phyloP scores from a whole-genome alignment of 306 rosid genomes.

The Sindora glabra region DNA sequence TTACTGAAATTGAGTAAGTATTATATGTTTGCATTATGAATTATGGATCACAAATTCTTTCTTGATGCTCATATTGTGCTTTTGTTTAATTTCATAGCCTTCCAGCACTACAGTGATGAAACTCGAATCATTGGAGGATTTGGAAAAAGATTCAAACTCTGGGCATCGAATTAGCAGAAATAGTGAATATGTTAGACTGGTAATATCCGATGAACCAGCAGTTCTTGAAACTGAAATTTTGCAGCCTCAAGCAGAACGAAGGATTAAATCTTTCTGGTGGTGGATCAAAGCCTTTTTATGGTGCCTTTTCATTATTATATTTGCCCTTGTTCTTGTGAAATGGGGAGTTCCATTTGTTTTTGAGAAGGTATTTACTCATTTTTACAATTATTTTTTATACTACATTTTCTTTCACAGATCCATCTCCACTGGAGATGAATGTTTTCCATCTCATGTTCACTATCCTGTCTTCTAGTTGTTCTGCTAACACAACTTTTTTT shows the following conservation, averaged over 20 bases:
- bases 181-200: slow-evolving; percentile 81
- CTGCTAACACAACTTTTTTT: neutral
- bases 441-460: slow-evolving; percentile 9
- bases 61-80: slow-evolving; percentile 4
- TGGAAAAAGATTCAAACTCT: slow-evolving; percentile 38
- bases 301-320: slow-evolving; percentile 36
- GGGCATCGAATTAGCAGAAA: slow-evolving; percentile 46
- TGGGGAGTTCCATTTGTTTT: slow-evolving; percentile 89
- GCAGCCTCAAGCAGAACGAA: slow-evolving; percentile 50
- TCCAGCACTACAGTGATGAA: slow-evolving; percentile 37
- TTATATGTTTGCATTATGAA: neutral
- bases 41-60: neutral
- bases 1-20: slow-evolving; percentile 2
- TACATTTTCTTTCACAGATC: no score
- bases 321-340: slow-evolving; percentile 40
- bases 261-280: slow-evolving; percentile 46
- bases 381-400: neutral
- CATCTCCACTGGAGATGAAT: no score
- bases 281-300: slow-evolving; percentile 57
- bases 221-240: slow-evolving; percentile 38
- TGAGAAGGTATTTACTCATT: slow-evolving; percentile 55
- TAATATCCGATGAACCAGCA: slow-evolving; percentile 56
- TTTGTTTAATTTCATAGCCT: slow-evolving; percentile 14
- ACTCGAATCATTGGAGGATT: slow-evolving; percentile 42
- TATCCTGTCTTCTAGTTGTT: neutral